These are phyloP conservation scores for Pichia gijzeniarum DNA, from an alignment of 805 yeast genomes.

Conservation along the genomic window DNA sequence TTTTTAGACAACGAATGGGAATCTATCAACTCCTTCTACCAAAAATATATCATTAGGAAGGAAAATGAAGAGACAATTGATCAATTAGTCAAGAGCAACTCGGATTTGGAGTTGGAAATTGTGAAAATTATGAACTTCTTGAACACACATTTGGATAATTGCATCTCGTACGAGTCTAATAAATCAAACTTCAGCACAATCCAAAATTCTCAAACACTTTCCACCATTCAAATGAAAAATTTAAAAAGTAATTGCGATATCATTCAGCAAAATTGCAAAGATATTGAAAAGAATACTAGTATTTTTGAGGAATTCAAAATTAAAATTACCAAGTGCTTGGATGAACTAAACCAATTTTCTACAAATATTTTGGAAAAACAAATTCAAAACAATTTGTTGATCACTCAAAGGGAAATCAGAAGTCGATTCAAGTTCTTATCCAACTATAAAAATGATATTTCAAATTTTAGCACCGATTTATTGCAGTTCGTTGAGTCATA, in stretches of 20 bases:
- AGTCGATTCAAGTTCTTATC: slow-evolving; percentile 12
- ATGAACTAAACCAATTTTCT: slow-evolving; percentile 8
- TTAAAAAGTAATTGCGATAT: slow-evolving; percentile 35
- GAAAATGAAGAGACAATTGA: slow-evolving; percentile 19
- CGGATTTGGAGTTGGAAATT: slow-evolving; percentile 56
- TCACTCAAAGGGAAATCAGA: slow-evolving; percentile 5
- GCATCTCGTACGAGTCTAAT: slow-evolving; percentile 38
- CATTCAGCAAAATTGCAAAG: slow-evolving; percentile 26
- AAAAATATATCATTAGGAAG: slow-evolving; percentile 13
- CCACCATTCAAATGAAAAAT: slow-evolving; percentile 40
- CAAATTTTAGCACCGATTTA: slow-evolving; percentile 38
- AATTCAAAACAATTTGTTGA: slow-evolving; percentile 6
- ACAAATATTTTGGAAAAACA: slow-evolving; percentile 8
- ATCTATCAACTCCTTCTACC: slow-evolving; percentile 17
- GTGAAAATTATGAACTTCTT: slow-evolving; percentile 64
- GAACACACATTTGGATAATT: slow-evolving; percentile 80
- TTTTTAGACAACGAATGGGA: slow-evolving; percentile 18
- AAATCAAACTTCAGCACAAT: slow-evolving; percentile 17
- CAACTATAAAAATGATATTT: slow-evolving; percentile 14
- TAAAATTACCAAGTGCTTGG: slow-evolving; percentile 6
- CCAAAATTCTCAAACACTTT: slow-evolving; percentile 34
- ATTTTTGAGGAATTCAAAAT: slow-evolving; percentile 18
- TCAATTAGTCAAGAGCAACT: slow-evolving; percentile 34
- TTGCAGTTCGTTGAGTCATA: slow-evolving; percentile 46
- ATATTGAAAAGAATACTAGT: slow-evolving; percentile 19